Conservation (phyloP, 768 basidiomycete genomes). For the Myochromella boudieri region DNA sequence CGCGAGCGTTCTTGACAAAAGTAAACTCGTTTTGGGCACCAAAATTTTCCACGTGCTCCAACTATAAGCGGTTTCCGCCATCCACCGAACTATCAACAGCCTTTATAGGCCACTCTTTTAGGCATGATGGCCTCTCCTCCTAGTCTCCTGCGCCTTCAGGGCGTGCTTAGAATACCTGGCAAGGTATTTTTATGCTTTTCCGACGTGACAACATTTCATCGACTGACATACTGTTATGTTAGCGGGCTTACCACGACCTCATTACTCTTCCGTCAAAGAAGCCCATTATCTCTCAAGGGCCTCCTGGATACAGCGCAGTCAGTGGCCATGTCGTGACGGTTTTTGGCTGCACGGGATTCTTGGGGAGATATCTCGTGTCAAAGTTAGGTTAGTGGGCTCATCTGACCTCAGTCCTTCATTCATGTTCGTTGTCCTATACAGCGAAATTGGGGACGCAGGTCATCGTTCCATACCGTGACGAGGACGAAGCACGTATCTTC, state of each 20-base stretch:
- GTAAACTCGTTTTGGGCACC: conserved; percentile 20
- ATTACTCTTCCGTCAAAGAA: conserved; percentile 57
- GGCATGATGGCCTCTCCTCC: conserved; percentile 47
- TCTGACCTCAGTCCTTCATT: not conserved
- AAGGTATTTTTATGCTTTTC: conserved; percentile 41
- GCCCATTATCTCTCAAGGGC: conserved; percentile 74
- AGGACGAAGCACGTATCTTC: conserved; percentile 87
- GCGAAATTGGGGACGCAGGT: conserved; percentile 93
- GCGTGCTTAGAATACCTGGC: conserved; percentile 43
- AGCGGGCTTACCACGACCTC: conserved; percentile 79
- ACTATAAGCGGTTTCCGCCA: conserved; percentile 33
- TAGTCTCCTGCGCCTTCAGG: conserved; percentile 52
- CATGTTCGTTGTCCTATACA: conserved; percentile 26
- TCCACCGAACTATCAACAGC: conserved; percentile 36
- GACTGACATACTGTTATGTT: conserved; percentile 10
- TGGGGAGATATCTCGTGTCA: conserved; percentile 90
- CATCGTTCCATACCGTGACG: conserved; percentile 91
- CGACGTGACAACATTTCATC: not conserved
- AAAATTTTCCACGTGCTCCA: conserved; percentile 29
- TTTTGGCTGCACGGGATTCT: conserved; percentile 94
- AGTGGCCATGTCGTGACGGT: conserved; percentile 94
- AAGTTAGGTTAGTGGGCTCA: conserved; percentile 72
- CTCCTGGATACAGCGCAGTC: conserved; percentile 82
- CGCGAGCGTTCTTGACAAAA: too few relatives aligned
- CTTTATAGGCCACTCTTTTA: conserved; percentile 21